phyloP scores from a whole-genome alignment of 2,329 filamentous ascomycete genomes.

The Colletotrichum scovillei region DNA sequence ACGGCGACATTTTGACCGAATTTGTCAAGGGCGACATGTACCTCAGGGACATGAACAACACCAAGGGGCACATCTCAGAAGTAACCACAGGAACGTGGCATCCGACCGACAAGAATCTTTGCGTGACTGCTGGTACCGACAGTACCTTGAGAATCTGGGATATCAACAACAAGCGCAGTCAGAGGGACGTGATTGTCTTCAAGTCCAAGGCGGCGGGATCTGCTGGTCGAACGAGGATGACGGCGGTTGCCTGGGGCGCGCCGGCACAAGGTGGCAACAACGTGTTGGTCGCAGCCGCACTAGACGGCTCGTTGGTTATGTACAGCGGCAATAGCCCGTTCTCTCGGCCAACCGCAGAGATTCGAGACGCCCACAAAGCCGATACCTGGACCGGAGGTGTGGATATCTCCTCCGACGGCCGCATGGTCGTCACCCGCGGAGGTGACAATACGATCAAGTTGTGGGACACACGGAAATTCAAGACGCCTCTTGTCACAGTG shows the following conservation, averaged over 20 bases:
- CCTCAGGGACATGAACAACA: constrained; percentile 95
- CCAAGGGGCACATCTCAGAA: constrained; percentile 95
- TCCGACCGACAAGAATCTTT: constrained; percentile 84
- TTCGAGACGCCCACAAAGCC: constrained; percentile 82
- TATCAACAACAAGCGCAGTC: constrained; percentile 87
- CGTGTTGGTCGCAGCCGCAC: constrained; percentile 81
- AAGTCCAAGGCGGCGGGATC: constrained; percentile 91
- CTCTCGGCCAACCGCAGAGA: constrained; percentile 82
- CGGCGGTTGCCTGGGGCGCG: constrained; percentile 87
- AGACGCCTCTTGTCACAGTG: constrained; percentile 83
- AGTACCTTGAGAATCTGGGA: constrained; percentile 98
- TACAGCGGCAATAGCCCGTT: constrained; percentile 92
- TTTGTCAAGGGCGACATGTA: constrained; percentile 99
- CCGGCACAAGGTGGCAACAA: constrained; percentile 81
- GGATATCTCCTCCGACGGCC: constrained; percentile 90
- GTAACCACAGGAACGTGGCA: constrained; percentile 92
- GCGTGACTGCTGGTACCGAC: constrained; percentile 92
- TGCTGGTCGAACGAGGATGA: constrained; percentile 93
- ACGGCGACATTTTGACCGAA: constrained; percentile 86
- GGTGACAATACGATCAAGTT: constrained; percentile 94
- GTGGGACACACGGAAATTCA: constrained; percentile 98
- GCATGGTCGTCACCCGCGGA: constrained; percentile 89
- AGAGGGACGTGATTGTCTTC: constrained; percentile 95
- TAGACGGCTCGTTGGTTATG: constrained; percentile 92
- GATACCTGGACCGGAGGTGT: constrained; percentile 93